phyloP scores from a whole-genome alignment of 202 grass and related monocot genomes.

The Schoenoplectus tabernaemontani region DNA sequence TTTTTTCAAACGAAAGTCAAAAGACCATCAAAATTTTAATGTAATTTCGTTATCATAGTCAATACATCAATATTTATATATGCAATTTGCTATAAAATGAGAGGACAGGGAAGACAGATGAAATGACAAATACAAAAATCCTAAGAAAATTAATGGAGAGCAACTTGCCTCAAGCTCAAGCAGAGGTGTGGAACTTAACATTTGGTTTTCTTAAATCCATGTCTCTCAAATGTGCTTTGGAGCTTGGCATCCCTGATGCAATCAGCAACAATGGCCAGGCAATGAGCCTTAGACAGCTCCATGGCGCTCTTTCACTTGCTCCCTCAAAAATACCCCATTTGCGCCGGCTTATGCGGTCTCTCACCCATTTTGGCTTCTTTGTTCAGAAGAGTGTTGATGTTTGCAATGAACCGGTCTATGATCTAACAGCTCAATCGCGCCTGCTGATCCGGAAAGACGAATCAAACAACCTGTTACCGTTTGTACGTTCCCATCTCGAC shows the following conservation, averaged over 20 bases:
- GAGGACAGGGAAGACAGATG: too few species aligned
- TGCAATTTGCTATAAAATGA: too few species aligned
- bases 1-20: too few species aligned
- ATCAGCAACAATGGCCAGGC: conserved; percentile 30
- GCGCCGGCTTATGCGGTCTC: conserved; percentile 43
- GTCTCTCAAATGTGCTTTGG: background rate
- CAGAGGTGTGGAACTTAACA: conserved; percentile 28
- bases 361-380: conserved; percentile 29
- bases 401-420: conserved; percentile 6
- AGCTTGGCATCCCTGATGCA: conserved; percentile 39
- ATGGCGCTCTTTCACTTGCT: background rate
- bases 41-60: too few species aligned
- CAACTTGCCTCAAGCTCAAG: background rate
- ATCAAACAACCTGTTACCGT: background rate
- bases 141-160: background rate
- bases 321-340: conserved; percentile 17
- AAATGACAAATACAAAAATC: too few species aligned
- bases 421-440: conserved; percentile 27
- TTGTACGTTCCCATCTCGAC: background rate
- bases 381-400: background rate
- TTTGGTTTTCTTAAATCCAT: conserved; percentile 35
- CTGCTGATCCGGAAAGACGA: conserved; percentile 20
- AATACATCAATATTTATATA: too few species aligned
- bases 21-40: too few species aligned
- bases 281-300: conserved; percentile 24